These are phyloP conservation scores for Rauvolfia tetraphylla DNA, from an alignment of 257 asterid species.

Conservation along the genomic window DNA sequence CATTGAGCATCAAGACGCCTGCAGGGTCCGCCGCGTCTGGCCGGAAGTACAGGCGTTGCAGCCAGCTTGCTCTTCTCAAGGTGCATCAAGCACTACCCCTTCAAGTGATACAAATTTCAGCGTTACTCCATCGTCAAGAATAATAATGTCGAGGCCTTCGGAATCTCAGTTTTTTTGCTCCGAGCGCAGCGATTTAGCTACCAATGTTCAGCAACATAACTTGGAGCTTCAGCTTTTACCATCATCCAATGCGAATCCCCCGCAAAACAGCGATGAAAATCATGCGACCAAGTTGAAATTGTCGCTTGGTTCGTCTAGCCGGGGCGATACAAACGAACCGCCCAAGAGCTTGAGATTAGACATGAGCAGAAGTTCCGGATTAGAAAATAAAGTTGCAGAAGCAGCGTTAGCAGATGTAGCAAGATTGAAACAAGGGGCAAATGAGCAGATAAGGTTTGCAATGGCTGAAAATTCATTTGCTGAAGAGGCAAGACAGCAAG, in stretches of 20 bases:
- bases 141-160: slow-evolving; percentile 19
- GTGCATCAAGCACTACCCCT: slow-evolving; percentile 57
- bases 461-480: slow-evolving; percentile 65
- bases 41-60: slow-evolving; percentile 39
- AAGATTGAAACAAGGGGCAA: slow-evolving; percentile 29
- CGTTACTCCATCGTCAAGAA: slow-evolving; percentile 16
- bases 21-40: slow-evolving; percentile 29
- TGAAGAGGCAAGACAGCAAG: slow-evolving; percentile 53
- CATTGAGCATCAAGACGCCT: slow-evolving; percentile 47
- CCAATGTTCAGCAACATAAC: slow-evolving; percentile 20
- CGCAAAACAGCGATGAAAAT: slow-evolving; percentile 15
- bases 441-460: slow-evolving; percentile 43
- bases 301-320: slow-evolving; percentile 28
- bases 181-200: neutral
- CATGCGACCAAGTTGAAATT: slow-evolving; percentile 23
- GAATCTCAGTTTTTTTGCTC: slow-evolving; percentile 10
- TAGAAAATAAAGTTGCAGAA: slow-evolving; percentile 1
- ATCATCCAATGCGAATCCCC: slow-evolving; percentile 27
- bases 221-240: slow-evolving; percentile 61
- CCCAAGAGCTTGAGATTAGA: slow-evolving; percentile 2
- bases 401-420: slow-evolving; percentile 4
- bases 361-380: neutral
- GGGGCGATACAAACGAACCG: neutral
- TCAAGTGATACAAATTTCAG: slow-evolving; percentile 34
- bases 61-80: slow-evolving; percentile 41